Evolutionary conservation across 2,329 filamentous ascomycete species (phyloP).

Genomic region (Diaporthe citri): DNA sequence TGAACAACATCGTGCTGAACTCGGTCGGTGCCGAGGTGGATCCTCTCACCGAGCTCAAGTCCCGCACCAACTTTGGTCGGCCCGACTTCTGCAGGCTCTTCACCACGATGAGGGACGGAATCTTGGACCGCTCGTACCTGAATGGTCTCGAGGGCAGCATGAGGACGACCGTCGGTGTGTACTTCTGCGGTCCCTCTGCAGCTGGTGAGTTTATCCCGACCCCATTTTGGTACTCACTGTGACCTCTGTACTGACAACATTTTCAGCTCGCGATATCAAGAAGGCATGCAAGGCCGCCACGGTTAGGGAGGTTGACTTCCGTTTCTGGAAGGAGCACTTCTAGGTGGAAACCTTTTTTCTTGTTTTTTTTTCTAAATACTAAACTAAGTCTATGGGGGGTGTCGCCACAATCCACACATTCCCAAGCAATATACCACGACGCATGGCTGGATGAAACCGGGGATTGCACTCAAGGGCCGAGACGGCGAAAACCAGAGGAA

Average conservation of each 20-base stretch:
- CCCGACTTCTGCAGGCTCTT: conserved; percentile 90
- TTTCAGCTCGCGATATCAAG: conserved; percentile 83
- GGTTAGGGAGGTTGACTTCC: conserved; percentile 86
- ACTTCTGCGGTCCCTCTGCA: conserved; percentile 93
- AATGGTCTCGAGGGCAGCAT: conserved; percentile 81
- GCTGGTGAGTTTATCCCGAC: conserved; percentile 60
- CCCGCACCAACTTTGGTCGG: conserved; percentile 92
- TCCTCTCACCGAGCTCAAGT: conserved; percentile 90
- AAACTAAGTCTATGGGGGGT: neutral
- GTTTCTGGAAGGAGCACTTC: conserved; percentile 99
- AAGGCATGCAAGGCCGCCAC: conserved; percentile 81
- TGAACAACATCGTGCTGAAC: conserved; percentile 97
- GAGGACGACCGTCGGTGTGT: conserved; percentile 91
- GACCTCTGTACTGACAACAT: conserved; percentile 51
- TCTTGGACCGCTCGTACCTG: conserved; percentile 87
- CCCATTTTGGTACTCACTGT: neutral
- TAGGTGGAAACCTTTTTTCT: conserved; percentile 50
- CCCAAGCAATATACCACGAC: conserved; percentile 21
- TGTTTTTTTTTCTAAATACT: neutral
- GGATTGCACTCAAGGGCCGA: neutral
- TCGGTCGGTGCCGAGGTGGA: conserved; percentile 89
- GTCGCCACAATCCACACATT: neutral
- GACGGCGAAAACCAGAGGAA: neutral
- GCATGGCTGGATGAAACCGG: conserved; percentile 16
- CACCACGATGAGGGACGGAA: conserved; percentile 86